Evolutionary conservation across 345 rosid species (phyloP), one percentile per base, ranked within the genome.

Genomic region (Jatropha curcas): DNA sequence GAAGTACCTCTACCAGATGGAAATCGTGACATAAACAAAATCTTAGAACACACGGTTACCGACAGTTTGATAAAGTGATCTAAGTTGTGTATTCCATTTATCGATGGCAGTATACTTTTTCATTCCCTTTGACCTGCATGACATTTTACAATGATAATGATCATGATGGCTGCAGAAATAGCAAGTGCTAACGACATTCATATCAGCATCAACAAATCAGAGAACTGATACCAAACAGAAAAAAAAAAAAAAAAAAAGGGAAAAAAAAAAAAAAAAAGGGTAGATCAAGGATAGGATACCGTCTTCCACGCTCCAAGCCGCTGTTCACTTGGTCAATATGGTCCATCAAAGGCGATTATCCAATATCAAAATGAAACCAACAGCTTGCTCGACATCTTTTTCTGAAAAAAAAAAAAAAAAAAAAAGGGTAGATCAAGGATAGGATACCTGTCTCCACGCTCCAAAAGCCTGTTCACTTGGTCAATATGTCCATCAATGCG

Each of bases 321-420:
- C 93, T 85, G 82, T 96, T 96, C 77, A 96, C 97, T 83, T 96
- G 98, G 71, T 96, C 99, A 69, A 96, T 96, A 79, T 96, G n/a
- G 98, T 11, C 98, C 98, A 33, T 91, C 95, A n/a, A 50, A 96
- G 89, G 13, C 97, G 91, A 74, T 90, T 90, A 82, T 96, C 99
- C 71, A 96, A 79, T 66, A 96, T 96, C 58, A 96, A n/a, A n/a
- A 79, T 24, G 97, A 93, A 28, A 96, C 98, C 61, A 96, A 77
- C 73, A 96, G 68, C 79, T n/a, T 96, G 98, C 67, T 91, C 97
- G 7, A 96, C 98, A 11, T 96, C 99, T 70, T 87, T 89, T 75
- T 96, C 99, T 6, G 98, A n/a, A n/a, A n/a, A n/a, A n/a, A n/a
- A n/a, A n/a, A n/a, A n/a, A n/a, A n/a, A n/a, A n/a, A n/a, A n/a